Evolutionary conservation across 495 filamentous ascomycete species (phyloP).

Genomic region (Lepidopterella palustris): DNA sequence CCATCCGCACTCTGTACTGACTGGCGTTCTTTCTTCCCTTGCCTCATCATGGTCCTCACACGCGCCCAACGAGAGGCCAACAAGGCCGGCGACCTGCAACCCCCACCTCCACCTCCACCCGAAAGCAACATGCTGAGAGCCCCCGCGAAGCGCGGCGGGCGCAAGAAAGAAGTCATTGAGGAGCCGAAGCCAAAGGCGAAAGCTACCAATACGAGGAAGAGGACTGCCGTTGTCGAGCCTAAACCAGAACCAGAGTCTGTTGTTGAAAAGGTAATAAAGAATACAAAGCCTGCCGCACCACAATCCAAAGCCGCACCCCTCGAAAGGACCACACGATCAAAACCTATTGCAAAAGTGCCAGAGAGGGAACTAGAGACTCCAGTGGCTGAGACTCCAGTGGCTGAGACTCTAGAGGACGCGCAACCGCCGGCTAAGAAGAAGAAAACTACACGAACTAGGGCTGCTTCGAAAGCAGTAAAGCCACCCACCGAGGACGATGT

Average conservation of each 20-base stretch:
- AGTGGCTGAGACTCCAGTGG: not conserved
- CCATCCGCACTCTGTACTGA: no score
- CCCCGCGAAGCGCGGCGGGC: not conserved
- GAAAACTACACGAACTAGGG: not conserved
- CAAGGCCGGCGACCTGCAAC: not conserved
- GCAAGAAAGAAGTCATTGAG: not conserved
- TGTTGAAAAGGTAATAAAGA: not conserved
- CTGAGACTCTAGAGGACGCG: not conserved
- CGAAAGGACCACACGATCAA: not conserved
- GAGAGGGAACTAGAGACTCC: not conserved
- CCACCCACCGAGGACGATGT: not conserved
- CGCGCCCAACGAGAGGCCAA: not conserved
- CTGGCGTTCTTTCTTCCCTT: not conserved
- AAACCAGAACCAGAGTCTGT: not conserved
- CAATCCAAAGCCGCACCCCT: not conserved
- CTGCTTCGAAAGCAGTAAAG: not conserved
- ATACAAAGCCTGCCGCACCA: not conserved
- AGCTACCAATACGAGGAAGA: not conserved
- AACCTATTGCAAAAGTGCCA: not conserved
- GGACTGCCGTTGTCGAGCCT: not conserved
- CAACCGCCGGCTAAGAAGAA: not conserved
- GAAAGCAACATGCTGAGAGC: not conserved
- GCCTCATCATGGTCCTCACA: not conserved
- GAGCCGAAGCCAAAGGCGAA: not conserved
- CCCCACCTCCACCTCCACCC: not conserved